Evolutionary conservation across 2,329 filamentous ascomycete genomes (phyloP), one percentile per base, ranked within the genome.

Genomic region (Penicillium sp.): DNA sequence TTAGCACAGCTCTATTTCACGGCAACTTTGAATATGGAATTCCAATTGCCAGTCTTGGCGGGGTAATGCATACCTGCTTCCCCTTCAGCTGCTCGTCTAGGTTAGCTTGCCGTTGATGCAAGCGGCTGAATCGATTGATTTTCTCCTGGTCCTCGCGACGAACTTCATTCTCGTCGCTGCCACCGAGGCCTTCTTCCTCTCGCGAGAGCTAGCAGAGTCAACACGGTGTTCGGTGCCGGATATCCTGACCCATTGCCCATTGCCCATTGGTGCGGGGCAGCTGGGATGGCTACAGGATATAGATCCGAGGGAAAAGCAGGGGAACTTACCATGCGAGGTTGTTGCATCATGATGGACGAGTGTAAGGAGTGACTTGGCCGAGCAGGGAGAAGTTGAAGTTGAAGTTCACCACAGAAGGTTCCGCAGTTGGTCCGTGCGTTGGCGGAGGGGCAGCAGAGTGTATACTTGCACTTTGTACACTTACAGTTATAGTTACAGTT

Each of bases 111-210:
- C 90, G 88, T 70, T 95, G 91, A 72, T 99, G 94, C 57, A 99
- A 80, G 37, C 91, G 87, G 74, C 92, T 97, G 80, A 99, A 99
- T 60, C 86, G 88, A 77, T 99, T 99, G 84, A 99, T 99, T 77
- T 94, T 96, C 78, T 97, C 92, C 75, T 99, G 94, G 71, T 99
- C 94, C 72, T 97, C 92, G 67, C 92, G 89, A 54, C 94, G 89
- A 52, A 99, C 94, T 74, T 97, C 90, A 64, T 91, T 88, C 70
- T 99, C 94, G 61, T 94, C 89, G 55, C 84, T 83, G 46, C 81
- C 81, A 17, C 86, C 80, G 52, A 86, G 71, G 51, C 79, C 87
- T 75, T 99, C 94, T 66, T 97, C 93, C 71, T 96, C 93, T 70
- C 91, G 95, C 39, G 90, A 91, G 62, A 99, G 88, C 94, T 97